Base-by-base conservation (phyloP, 2,329 filamentous ascomycete species). In the Ophiostoma sp. region DNA sequence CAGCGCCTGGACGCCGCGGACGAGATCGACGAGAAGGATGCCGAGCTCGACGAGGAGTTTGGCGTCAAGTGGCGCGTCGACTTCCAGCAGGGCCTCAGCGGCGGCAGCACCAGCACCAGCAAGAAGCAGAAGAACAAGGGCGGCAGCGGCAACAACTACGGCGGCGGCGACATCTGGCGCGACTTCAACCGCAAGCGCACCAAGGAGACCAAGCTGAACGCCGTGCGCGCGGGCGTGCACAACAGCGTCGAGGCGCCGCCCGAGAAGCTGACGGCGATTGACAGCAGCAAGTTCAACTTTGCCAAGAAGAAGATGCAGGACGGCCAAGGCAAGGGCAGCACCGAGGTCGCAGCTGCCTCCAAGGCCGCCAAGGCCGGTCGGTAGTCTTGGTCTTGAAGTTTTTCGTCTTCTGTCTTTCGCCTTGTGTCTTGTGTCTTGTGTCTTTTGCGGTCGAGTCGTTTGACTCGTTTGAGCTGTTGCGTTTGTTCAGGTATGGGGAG, bases 211-310 rank as follows among this genome's bases (percentile, higher is more conserved):
- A 54, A 54, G 41, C 13, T 8, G 7, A 64, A 35, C 15, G 72
- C 67, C 3, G 70, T 73, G 20, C 57, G 82, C 82, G 73, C 73
- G 1, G 74, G 74, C 2, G 76, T 87, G 20, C 81, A 87, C 72
- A 85, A 87, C 72, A 82, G 94, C 36, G 93, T 87, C 3, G 83
- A 89, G 75, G 93, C 91, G 52, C 94, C 94, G 39, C 93, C 94
- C 0, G 86, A 71, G 68, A 13, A 86, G 73, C 84, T 96, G 69
- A 85, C 87, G 74, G 88, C 85, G 72, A 84, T 85, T 79, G 77
- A 78, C 72, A 87, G 87, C 77, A 88, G 87, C 74, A 89, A 90
- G 77, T 86, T 90, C 76, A 81, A 90, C 64, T 72, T 73, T 68
- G 68, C 68, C 6, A 69, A 57, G 33, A 41, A 70, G 33, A 69